phyloP scores from a whole-genome alignment of 1,139 yeast genomes.

The Protomyces arabidopsidicola region DNA sequence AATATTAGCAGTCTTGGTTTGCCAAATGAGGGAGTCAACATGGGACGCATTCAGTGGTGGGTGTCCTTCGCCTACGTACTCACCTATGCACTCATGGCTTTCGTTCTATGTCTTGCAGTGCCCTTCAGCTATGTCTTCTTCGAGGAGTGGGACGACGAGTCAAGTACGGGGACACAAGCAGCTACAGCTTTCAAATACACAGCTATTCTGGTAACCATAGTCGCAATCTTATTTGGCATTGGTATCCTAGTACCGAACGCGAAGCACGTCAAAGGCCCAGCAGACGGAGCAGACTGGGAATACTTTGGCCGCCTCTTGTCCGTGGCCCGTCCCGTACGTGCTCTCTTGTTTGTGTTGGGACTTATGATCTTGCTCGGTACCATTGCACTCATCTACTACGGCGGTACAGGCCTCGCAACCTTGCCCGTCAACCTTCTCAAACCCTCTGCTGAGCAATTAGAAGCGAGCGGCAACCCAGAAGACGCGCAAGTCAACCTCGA shows the following conservation, averaged over 20 bases:
- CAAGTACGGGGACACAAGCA: slow-evolving; percentile 30
- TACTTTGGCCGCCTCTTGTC: slow-evolving; percentile 8
- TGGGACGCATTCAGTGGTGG: slow-evolving; percentile 2
- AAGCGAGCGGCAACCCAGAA: slow-evolving; percentile 29
- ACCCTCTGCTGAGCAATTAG: slow-evolving; percentile 30
- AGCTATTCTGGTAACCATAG: slow-evolving; percentile 27
- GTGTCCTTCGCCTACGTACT: slow-evolving; percentile 3
- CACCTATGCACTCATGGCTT: not conserved
- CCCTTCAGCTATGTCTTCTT: slow-evolving; percentile 26
- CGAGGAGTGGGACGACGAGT: slow-evolving; percentile 34
- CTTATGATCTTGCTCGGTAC: slow-evolving; percentile 33
- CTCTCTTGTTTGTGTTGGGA: slow-evolving; percentile 32
- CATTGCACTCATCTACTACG: slow-evolving; percentile 31
- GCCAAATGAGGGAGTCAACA: slow-evolving; percentile 21
- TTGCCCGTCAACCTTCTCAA: slow-evolving; percentile 30
- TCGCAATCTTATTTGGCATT: slow-evolving; percentile 28
- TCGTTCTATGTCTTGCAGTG: not conserved
- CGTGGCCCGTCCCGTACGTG: slow-evolving; percentile 8
- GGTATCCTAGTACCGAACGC: slow-evolving; percentile 33
- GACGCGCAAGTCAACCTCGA: slow-evolving; percentile 30
- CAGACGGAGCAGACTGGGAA: not conserved
- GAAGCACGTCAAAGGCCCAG: not conserved
- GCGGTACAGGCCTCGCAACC: slow-evolving; percentile 32
- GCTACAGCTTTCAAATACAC: slow-evolving; percentile 32
- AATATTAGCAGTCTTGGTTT: slow-evolving; percentile 11